phyloP scores from a whole-genome alignment of 306 rosid species.

The Pyrus bretschneideri region DNA sequence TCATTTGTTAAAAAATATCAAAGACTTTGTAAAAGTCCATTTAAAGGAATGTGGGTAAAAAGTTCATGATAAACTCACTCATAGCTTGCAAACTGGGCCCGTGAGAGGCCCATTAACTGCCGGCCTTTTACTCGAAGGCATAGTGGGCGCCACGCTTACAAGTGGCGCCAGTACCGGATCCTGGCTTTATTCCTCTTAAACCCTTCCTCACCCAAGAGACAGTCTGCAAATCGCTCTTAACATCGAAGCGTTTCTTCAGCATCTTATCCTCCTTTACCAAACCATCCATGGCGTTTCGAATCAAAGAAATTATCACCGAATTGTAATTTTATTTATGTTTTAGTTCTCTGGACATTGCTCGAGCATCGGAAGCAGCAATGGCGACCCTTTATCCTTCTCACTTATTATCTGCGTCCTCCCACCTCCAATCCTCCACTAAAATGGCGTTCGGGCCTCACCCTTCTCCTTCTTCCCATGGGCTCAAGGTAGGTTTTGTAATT shows the following conservation, averaged over 20 bases:
- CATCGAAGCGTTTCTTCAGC: neutral
- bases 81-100: no score
- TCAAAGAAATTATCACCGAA: neutral
- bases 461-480: constrained; percentile 22
- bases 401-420: constrained; percentile 43
- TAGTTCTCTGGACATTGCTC: neutral
- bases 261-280: constrained; percentile 12
- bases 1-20: no score
- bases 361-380: constrained; percentile 27
- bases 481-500: constrained; percentile 32
- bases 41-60: no score
- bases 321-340: neutral
- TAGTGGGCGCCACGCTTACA: neutral
- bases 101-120: neutral
- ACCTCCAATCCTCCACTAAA: constrained; percentile 29
- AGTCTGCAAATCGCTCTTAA: neutral
- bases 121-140: neutral
- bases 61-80: no score
- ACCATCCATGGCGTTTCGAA: constrained; percentile 14
- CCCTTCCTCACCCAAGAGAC: neutral
- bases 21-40: no score
- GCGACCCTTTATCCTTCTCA: constrained; percentile 35
- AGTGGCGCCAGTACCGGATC: neutral
- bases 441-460: constrained; percentile 11
- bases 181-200: neutral